Conservation (phyloP, 1,139 yeast genomes). For the Suhomyces ambrosiae region DNA sequence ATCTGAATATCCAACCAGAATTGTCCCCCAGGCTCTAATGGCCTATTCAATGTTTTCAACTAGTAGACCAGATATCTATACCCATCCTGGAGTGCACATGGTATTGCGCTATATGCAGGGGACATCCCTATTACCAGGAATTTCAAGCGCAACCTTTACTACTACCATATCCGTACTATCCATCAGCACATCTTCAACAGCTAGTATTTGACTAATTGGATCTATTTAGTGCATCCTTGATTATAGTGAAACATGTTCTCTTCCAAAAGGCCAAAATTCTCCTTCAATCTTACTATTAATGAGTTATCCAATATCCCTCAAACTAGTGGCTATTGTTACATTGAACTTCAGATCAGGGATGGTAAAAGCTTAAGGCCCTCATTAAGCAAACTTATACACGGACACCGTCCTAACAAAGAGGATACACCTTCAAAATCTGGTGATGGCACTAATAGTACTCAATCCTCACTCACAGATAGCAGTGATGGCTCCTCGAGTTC, state of each 20-base stretch:
- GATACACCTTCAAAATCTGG: constrained; percentile 1
- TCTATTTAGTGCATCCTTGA: too few relatives aligned
- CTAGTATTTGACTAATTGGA: too few relatives aligned
- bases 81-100: too few relatives aligned
- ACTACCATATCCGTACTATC: too few relatives aligned
- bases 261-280: constrained; percentile 48
- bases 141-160: background rate
- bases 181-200: too few relatives aligned
- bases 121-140: background rate
- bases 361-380: constrained; percentile 16
- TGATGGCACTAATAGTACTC: background rate
- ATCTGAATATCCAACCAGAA: background rate
- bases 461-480: constrained; percentile 5
- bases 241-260: too few relatives aligned
- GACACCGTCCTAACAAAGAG: constrained; percentile 12
- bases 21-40: too few relatives aligned
- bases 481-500: constrained; percentile 11
- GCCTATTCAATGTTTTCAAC: background rate
- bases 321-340: constrained; percentile 65
- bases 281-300: constrained; percentile 58
- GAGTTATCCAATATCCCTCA: constrained; percentile 85
- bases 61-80: too few relatives aligned
- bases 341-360: constrained; percentile 50
- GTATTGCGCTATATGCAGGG: too few relatives aligned
- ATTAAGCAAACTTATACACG: constrained; percentile 15